Conservation (phyloP, 208 protist species). For the Leishmania guyanensis region DNA sequence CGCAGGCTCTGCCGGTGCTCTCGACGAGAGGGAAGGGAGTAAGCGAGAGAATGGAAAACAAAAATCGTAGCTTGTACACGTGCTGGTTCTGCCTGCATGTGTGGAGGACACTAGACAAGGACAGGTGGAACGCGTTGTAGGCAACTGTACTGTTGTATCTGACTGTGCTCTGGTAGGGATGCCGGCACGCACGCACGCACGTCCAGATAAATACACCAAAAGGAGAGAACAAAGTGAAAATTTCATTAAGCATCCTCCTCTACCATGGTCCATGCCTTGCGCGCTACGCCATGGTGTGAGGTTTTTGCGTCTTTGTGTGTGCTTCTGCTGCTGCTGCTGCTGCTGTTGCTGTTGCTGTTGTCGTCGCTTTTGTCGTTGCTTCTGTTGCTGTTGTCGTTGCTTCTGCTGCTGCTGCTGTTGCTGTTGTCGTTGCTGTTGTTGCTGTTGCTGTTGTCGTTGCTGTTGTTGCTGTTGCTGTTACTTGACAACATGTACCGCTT, state of each 20-base stretch:
- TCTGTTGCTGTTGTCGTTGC: too few species aligned
- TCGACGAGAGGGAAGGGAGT: too few species aligned
- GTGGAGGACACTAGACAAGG: not conserved
- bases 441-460: too few species aligned
- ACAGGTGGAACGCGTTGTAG: not conserved
- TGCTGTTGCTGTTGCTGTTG: too few species aligned
- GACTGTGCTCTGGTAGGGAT: not conserved
- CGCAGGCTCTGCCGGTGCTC: too few species aligned
- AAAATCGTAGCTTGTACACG: too few species aligned
- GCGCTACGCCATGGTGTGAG: not conserved
- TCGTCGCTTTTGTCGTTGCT: too few species aligned
- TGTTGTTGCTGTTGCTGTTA: not conserved
- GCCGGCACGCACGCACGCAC: not conserved
- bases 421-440: too few species aligned
- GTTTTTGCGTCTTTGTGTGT: not conserved
- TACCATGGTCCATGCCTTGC: too few species aligned
- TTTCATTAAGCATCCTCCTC: not conserved
- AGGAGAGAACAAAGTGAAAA: not conserved
- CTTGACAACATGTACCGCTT: not conserved
- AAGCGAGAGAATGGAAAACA: too few species aligned
- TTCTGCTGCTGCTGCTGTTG: too few species aligned
- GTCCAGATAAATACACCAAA: not conserved
- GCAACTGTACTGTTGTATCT: not conserved
- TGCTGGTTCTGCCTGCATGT: not conserved
- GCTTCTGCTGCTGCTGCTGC: too few species aligned